Percentiles rank a stretch among this genome's conserved stretches.
phyloP scores from a whole-genome alignment of 1,284 basidiomycete genomes.

The Clitocybe nebularis region DNA sequence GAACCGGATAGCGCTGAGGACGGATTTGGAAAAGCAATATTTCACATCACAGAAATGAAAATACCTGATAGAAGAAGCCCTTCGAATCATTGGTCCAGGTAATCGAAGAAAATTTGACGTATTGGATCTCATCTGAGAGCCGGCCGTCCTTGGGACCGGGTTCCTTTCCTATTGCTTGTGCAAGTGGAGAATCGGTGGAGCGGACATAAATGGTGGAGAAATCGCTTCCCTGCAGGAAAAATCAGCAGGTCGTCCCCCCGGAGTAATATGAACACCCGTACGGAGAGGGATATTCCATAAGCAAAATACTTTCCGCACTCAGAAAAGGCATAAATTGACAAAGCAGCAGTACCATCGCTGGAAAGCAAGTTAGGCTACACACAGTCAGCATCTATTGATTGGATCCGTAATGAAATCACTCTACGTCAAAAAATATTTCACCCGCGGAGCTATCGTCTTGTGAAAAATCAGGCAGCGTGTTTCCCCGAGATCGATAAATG shows the following conservation, averaged over 20 bases:
- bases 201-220: conserved; percentile 69
- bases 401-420: conserved; percentile 15
- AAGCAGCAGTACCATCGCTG: conserved; percentile 69
- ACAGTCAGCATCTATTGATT: conserved; percentile 4
- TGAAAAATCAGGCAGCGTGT: conserved; percentile 49
- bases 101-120: conserved; percentile 73
- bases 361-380: conserved; percentile 67
- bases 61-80: conserved; percentile 81
- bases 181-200: conserved; percentile 55
- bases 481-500: conserved; percentile 63
- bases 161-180: conserved; percentile 31
- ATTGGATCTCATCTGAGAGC: conserved; percentile 64
- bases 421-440: conserved; percentile 77
- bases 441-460: conserved; percentile 39
- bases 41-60: conserved; percentile 4
- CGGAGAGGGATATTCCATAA: conserved; percentile 73
- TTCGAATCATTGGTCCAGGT: conserved; percentile 74
- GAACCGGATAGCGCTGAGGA: conserved; percentile 53
- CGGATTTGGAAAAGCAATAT: conserved; percentile 2
- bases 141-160: conserved; percentile 46
- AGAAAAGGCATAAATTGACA: conserved; percentile 59
- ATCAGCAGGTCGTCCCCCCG: neutral
- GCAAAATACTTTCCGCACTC: conserved; percentile 69
- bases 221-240: conserved; percentile 60
- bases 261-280: conserved; percentile 24